These are phyloP conservation scores for Otatea glauca DNA, from an alignment of 176 grass and related monocot genomes.

Conservation along the genomic window DNA sequence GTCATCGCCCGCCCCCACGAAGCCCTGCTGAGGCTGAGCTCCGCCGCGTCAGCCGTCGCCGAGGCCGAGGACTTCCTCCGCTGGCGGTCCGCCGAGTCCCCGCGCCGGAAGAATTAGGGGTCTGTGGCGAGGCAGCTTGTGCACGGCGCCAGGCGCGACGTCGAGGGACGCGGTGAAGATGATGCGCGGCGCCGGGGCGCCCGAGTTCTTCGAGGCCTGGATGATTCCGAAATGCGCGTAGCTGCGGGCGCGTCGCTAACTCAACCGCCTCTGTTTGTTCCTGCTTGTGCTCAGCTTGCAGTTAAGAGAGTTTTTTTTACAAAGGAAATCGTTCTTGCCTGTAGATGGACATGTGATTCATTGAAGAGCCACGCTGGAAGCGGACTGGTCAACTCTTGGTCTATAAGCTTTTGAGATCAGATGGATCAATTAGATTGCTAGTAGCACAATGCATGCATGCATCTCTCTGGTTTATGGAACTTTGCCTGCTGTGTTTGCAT, in stretches of 20 bases:
- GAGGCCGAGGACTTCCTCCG: slow-evolving; percentile 42
- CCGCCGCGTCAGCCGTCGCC: slow-evolving; percentile 23
- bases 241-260: neutral
- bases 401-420: too few relatives aligned
- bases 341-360: neutral
- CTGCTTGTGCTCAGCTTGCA: neutral
- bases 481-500: too few relatives aligned
- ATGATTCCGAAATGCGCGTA: slow-evolving; percentile 28
- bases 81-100: neutral
- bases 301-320: neutral
- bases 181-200: slow-evolving; percentile 44
- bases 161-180: slow-evolving; percentile 28
- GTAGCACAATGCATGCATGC: too few relatives aligned
- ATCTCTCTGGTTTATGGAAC: too few relatives aligned
- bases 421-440: too few relatives aligned
- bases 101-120: slow-evolving; percentile 3
- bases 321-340: neutral
- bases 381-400: too few relatives aligned
- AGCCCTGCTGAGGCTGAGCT: slow-evolving; percentile 30
- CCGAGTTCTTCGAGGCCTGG: slow-evolving; percentile 48
- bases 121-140: slow-evolving; percentile 24
- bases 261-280: neutral
- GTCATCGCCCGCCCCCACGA: slow-evolving; percentile 35
- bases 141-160: slow-evolving; percentile 31
- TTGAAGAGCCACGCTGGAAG: too few relatives aligned